phyloP scores from a whole-genome alignment of 805 yeast species.

The Lipomyces sp. region DNA sequence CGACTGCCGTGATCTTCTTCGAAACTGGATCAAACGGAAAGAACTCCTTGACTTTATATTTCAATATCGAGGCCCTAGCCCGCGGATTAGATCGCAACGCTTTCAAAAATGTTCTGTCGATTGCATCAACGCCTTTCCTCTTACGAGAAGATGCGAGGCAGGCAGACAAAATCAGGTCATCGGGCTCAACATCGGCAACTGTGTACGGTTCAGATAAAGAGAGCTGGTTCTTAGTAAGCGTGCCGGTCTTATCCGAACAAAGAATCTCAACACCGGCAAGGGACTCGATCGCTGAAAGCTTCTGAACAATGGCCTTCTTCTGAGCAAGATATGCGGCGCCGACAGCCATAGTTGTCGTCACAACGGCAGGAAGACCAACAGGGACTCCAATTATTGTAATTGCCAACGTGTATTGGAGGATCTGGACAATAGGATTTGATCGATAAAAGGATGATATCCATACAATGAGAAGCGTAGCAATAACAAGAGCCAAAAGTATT shows the following conservation, averaged over 20 bases:
- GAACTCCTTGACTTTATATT: conserved; percentile 93
- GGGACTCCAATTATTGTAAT: conserved; percentile 98
- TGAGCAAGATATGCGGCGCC: conserved; percentile 98
- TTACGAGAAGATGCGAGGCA: conserved; percentile 97
- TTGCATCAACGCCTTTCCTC: conserved; percentile 98
- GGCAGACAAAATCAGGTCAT: conserved; percentile 95
- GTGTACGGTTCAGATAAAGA: conserved; percentile 96
- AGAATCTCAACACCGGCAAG: conserved; percentile 95
- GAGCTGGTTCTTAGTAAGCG: conserved; percentile 93
- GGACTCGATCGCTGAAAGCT: conserved; percentile 93
- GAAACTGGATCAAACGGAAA: conserved; percentile 98
- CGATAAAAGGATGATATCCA: conserved; percentile 96
- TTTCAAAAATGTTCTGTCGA: conserved; percentile 94
- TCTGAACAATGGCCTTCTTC: conserved; percentile 96
- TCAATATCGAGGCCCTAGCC: conserved; percentile 89
- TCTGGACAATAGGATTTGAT: conserved; percentile 81
- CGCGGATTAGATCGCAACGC: conserved; percentile 85
- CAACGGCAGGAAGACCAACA: conserved; percentile 98
- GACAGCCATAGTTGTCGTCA: conserved; percentile 98
- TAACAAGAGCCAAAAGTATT: conserved; percentile 83
- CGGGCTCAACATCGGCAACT: conserved; percentile 95
- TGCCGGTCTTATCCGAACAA: conserved; percentile 98
- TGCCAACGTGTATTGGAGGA: conserved; percentile 90
- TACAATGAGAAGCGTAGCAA: conserved; percentile 82
- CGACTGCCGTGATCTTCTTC: conserved; percentile 93